These are phyloP conservation scores for Camelina neglecta DNA, from an alignment of 345 rosid genomes.

Conservation along the genomic window DNA sequence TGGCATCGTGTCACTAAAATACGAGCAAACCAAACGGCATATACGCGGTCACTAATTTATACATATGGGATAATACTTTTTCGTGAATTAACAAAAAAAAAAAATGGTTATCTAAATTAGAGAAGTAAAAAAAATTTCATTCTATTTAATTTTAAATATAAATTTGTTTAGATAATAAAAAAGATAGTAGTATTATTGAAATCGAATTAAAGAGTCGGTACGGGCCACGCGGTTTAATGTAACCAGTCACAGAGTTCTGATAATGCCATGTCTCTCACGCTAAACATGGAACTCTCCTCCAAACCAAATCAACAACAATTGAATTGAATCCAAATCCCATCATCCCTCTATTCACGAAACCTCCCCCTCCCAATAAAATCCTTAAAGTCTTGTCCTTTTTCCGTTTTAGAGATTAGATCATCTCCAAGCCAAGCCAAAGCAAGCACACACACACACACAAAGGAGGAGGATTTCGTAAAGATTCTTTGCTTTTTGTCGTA, in stretches of 20 bases:
- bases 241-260: constrained; percentile 33
- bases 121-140: too few species aligned
- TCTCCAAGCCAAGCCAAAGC: constrained; percentile 29
- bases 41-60: too few species aligned
- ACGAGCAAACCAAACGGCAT: too few species aligned
- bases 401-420: constrained; percentile 14
- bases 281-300: constrained; percentile 28
- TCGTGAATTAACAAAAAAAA: too few species aligned
- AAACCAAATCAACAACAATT: constrained; percentile 40
- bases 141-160: too few species aligned
- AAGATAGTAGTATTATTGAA: not conserved
- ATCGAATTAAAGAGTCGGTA: constrained; percentile 21
- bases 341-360: constrained; percentile 10
- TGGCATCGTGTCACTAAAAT: not conserved
- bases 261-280: constrained; percentile 5
- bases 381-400: constrained; percentile 12
- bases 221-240: constrained; percentile 35
- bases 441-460: too few species aligned
- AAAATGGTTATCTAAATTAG: not conserved
- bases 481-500: not conserved
- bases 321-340: constrained; percentile 19
- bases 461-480: not conserved
- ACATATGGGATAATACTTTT: too few species aligned
- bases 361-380: not conserved
- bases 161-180: too few species aligned